phyloP scores from a whole-genome alignment of 2,329 filamentous ascomycete genomes.

The Colletotrichum orchidophilum region DNA sequence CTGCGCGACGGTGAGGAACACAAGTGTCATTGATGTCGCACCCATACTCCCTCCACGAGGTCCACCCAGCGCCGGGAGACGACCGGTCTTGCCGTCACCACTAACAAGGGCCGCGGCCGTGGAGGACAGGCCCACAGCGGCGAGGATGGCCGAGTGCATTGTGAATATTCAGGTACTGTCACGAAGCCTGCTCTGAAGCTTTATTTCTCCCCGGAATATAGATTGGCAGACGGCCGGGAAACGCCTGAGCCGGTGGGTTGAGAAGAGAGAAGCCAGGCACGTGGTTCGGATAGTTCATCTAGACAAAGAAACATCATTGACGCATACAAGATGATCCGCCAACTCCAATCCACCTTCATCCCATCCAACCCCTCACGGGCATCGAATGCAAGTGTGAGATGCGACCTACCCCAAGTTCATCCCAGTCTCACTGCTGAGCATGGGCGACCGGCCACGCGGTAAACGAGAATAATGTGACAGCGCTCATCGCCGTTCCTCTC shows the following conservation, averaged over 20 bases:
- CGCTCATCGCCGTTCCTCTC: neutral
- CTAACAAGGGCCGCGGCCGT: constrained; percentile 28
- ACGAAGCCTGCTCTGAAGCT: neutral
- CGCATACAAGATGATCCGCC: neutral
- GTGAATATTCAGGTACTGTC: neutral
- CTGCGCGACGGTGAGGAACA: constrained; percentile 58
- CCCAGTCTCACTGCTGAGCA: constrained; percentile 14
- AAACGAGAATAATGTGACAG: neutral
- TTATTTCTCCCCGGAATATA: neutral
- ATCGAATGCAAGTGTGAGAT: neutral
- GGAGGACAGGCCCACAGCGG: constrained; percentile 11
- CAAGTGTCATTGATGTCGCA: constrained; percentile 59
- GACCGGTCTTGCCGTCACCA: constrained; percentile 33
- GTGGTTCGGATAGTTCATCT: constrained; percentile 1
- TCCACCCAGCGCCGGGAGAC: constrained; percentile 57
- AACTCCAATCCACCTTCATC: neutral
- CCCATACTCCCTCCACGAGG: constrained; percentile 62
- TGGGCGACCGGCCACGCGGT: constrained; percentile 4
- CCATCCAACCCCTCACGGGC: neutral
- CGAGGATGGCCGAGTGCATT: neutral
- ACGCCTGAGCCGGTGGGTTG: constrained; percentile 1
- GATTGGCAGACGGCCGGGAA: neutral
- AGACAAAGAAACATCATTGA: neutral
- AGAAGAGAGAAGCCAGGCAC: too few relatives aligned
- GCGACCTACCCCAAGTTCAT: constrained; percentile 27